Conservation (phyloP, 805 yeast genomes). For the Teunomyces gatunensis region DNA sequence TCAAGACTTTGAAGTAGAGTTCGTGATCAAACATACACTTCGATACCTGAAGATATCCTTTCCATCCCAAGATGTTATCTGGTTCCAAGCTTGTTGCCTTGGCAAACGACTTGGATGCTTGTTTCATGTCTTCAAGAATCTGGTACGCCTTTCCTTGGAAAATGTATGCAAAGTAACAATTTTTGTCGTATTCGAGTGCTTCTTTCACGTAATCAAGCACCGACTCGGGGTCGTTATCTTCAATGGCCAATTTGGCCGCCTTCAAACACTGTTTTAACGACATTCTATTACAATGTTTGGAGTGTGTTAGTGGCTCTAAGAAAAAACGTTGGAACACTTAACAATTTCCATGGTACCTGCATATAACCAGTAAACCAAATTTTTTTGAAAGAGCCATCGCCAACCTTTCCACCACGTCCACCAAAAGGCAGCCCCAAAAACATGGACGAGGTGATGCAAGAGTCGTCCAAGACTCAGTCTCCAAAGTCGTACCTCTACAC, state of each 20-base stretch:
- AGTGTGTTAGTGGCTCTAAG: too few relatives aligned
- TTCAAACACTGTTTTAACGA: constrained; percentile 30
- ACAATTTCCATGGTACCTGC: not conserved
- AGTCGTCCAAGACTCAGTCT: constrained; percentile 49
- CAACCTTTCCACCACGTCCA: not conserved
- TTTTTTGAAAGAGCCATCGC: constrained; percentile 1
- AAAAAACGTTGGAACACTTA: too few relatives aligned
- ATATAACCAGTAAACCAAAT: not conserved
- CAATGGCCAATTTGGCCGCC: constrained; percentile 47
- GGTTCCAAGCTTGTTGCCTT: constrained; percentile 52
- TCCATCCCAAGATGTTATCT: constrained; percentile 68
- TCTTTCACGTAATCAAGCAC: constrained; percentile 57
- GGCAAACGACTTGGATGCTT: constrained; percentile 44
- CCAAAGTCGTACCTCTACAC: constrained; percentile 62
- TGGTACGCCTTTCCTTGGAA: constrained; percentile 72
- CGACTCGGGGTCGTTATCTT: constrained; percentile 56
- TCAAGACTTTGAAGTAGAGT: constrained; percentile 47
- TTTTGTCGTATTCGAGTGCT: constrained; percentile 53
- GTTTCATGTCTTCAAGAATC: constrained; percentile 32
- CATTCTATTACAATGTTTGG: constrained; percentile 9
- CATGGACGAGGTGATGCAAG: constrained; percentile 18
- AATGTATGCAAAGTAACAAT: constrained; percentile 63
- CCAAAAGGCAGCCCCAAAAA: not conserved
- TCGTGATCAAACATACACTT: constrained; percentile 35
- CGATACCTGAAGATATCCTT: constrained; percentile 61